Percentiles rank a stretch among this genome's conserved stretches.
Conservation (phyloP, 2,329 filamentous ascomycete species). For the Anisogramma anomala region DNA sequence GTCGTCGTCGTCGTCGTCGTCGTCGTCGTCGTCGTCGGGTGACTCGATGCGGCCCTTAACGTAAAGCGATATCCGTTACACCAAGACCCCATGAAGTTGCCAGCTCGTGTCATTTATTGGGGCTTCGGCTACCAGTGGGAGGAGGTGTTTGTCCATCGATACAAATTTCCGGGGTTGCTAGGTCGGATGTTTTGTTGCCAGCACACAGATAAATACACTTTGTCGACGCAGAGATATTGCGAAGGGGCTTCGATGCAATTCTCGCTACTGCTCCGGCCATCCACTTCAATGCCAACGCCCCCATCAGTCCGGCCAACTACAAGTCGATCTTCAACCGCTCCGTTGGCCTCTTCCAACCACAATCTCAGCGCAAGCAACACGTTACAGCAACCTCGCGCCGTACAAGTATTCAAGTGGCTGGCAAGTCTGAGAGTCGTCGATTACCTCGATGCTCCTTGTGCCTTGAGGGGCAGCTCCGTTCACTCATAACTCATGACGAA, state of each 20-base stretch:
- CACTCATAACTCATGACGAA: too few species aligned
- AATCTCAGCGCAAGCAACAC: constrained; percentile 13
- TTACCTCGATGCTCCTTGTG: constrained; percentile 4
- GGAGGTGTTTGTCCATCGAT: too few species aligned
- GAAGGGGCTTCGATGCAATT: constrained; percentile 43
- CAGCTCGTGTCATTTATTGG: constrained; percentile 32
- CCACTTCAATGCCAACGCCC: constrained; percentile 20
- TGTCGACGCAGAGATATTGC: constrained; percentile 36
- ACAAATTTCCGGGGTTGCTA: too few species aligned
- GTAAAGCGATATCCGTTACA: too few species aligned
- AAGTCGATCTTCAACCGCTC: not conserved
- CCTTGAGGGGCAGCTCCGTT: too few species aligned
- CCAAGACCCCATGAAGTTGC: too few species aligned
- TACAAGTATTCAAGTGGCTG: constrained; percentile 17
- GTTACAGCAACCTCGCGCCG: constrained; percentile 13
- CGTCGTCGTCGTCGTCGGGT: too few species aligned
- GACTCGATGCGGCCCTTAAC: too few species aligned
- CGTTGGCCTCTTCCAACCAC: constrained; percentile 7
- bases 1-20: too few species aligned
- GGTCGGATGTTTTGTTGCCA: too few species aligned
- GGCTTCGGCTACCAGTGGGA: constrained; percentile 42
- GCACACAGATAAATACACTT: constrained; percentile 32
- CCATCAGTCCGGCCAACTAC: not conserved
- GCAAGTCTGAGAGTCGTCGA: too few species aligned
- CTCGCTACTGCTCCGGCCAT: constrained; percentile 33